Percentiles rank a stretch among this genome's conserved stretches.
These are phyloP conservation scores for Scedosporium boydii DNA, from an alignment of 2,329 filamentous ascomycete species.

Conservation along the genomic window DNA sequence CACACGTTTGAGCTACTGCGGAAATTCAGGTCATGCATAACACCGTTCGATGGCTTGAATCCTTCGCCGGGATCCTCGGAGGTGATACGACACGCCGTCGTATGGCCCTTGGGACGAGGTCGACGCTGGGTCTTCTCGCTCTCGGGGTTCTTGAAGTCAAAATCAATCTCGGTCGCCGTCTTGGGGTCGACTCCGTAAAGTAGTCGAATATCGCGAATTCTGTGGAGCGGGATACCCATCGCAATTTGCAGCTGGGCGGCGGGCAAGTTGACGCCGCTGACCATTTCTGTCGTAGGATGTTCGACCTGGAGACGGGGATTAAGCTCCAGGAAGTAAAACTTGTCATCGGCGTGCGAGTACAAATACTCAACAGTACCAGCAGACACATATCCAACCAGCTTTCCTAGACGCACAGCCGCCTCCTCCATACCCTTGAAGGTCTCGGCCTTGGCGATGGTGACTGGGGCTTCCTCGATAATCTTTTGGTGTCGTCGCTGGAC, in stretches of 20 bases:
- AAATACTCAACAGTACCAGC: conserved; percentile 98
- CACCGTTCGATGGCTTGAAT: conserved; percentile 98
- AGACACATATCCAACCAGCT: conserved; percentile 94
- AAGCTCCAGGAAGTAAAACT: conserved; percentile 98
- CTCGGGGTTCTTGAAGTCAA: conserved; percentile 82
- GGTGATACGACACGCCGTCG: conserved; percentile 96
- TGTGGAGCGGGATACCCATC: conserved; percentile 94
- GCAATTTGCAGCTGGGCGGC: conserved; percentile 97
- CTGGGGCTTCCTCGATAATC: conserved; percentile 98
- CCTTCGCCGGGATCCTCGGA: conserved; percentile 98
- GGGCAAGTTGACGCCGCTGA: conserved; percentile 92
- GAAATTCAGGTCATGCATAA: conserved; percentile 99
- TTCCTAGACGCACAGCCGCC: conserved; percentile 86
- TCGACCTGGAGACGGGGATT: conserved; percentile 99
- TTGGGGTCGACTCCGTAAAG: conserved; percentile 93
- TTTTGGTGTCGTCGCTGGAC: conserved; percentile 98
- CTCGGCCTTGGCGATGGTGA: conserved; percentile 81
- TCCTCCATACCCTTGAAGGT: conserved; percentile 97
- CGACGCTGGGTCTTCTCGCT: conserved; percentile 79
- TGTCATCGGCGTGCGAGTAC: conserved; percentile 94
- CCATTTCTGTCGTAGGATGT: conserved; percentile 99
- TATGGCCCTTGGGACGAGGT: conserved; percentile 90
- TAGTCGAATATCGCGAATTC: conserved; percentile 90
- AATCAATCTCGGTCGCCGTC: conserved; percentile 80
- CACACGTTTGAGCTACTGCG: conserved; percentile 97